Base-by-base conservation (phyloP, 1,284 basidiomycete species). In the Waitea zeae region DNA sequence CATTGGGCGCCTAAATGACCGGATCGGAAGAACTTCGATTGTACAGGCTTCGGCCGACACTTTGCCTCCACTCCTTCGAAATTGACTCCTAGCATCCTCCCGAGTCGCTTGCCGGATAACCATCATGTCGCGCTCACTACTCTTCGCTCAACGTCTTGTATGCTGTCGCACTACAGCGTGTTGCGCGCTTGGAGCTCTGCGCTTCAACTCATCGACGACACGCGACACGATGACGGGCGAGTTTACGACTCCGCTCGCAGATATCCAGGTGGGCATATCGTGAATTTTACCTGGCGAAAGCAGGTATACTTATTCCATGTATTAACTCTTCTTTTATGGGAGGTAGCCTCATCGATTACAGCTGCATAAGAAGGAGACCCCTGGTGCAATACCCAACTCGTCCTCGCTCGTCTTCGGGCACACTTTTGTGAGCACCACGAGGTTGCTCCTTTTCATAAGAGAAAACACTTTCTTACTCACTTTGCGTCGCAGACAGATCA, bases 401-500 rank as follows among this genome's bases (percentile, higher is more conserved):
- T 59, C 67, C 3, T 56, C 53, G 12, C 59, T 82, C 31, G 59
- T 70, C 4, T 82, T 81, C 46, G 79, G 78, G 3, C 70, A 70
- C 46, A 72, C 63, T 17, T 82, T 82, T 47, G 79, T 79, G 47
- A 54, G 70, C n/a, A n/a, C n/a, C 60, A 17, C 19, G 24, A 7
- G 24, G 9, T 28, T 38, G 40, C n/a, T n/a, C n/a, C n/a, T n/a
- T 20, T 22, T 31, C 34, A 36, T 15, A 20, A 30, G 28, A 17
- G 22, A 17, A 29, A 31, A 17, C 27, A 31, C 34, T 39, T 35
- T 26, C 35, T 36, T 41, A 17, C 42, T 38, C 18, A 13, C 31
- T 39, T 38, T 34, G 13, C 7, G 34, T 17, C 20, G 30, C 42
- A 78, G 79, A 88, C 88, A 19, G 88, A 96, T 56, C 92, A 96